Conservation (phyloP, 2,329 filamentous ascomycete species). For the Xylaria sp. region DNA sequence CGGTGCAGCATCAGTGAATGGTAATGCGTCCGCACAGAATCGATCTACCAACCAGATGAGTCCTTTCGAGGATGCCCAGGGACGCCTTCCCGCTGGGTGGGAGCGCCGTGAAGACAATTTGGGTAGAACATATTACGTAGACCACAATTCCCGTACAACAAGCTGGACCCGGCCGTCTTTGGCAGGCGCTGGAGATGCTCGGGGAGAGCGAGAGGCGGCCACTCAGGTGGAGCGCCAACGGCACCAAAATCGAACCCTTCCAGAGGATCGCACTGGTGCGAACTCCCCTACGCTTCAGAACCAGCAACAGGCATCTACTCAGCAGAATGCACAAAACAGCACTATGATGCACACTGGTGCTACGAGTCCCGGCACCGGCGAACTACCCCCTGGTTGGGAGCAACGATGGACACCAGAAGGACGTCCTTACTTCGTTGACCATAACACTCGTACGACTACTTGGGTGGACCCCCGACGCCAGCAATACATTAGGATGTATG, state of each 20-base stretch:
- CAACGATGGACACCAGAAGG: constrained; percentile 96
- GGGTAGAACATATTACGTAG: constrained; percentile 96
- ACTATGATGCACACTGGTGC: constrained; percentile 96
- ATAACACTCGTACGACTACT: constrained; percentile 97
- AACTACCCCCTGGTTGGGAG: constrained; percentile 96
- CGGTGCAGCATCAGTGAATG: constrained; percentile 52
- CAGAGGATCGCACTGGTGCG: constrained; percentile 93
- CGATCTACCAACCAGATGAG: constrained; percentile 73
- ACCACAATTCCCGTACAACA: constrained; percentile 96
- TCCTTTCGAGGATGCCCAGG: constrained; percentile 96
- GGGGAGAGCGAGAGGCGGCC: constrained; percentile 85
- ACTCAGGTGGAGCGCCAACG: constrained; percentile 92
- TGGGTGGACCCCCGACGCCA: constrained; percentile 98
- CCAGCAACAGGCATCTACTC: constrained; percentile 58
- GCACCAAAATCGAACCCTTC: constrained; percentile 94
- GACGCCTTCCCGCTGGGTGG: constrained; percentile 91
- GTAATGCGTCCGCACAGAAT: constrained; percentile 52
- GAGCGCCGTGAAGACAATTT: constrained; percentile 95
- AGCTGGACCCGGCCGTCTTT: constrained; percentile 94
- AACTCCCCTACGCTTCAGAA: constrained; percentile 84
- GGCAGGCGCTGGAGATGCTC: constrained; percentile 77
- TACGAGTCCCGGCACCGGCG: constrained; percentile 92
- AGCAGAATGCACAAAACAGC: constrained; percentile 60
- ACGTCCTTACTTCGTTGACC: constrained; percentile 95
- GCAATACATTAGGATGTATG: constrained; percentile 98